Conservation (phyloP, 2,329 filamentous ascomycete genomes). For the Teratosphaeriaceae sp. region DNA sequence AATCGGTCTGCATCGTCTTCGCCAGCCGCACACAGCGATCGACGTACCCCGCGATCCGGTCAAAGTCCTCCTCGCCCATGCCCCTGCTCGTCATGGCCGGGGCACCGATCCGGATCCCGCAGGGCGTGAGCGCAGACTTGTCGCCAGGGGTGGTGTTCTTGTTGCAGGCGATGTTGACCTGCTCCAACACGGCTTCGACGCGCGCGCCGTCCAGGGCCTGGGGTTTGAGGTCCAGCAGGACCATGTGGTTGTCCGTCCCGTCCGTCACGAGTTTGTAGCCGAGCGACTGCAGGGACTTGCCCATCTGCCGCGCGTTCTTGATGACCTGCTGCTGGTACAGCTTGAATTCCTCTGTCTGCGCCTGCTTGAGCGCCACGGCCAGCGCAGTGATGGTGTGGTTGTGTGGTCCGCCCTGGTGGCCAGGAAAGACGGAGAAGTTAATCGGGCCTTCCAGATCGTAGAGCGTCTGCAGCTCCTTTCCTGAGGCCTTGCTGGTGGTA, state of each 20-base stretch:
- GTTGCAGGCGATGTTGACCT: constrained; percentile 99
- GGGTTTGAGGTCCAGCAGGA: constrained; percentile 87
- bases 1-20: constrained; percentile 73
- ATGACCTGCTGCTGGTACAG: constrained; percentile 90
- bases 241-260: constrained; percentile 96
- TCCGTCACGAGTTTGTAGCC: constrained; percentile 93
- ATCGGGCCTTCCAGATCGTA: constrained; percentile 95
- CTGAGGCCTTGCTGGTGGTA: constrained; percentile 82
- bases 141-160: constrained; percentile 98
- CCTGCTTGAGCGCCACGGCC: constrained; percentile 91
- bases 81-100: constrained; percentile 97
- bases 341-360: constrained; percentile 82
- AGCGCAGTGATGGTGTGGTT: constrained; percentile 99
- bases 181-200: constrained; percentile 91
- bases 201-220: constrained; percentile 78
- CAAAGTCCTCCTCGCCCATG: constrained; percentile 87
- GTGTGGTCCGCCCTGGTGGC: constrained; percentile 96
- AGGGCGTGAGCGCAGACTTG: constrained; percentile 91
- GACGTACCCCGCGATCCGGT: constrained; percentile 83
- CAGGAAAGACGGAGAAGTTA: constrained; percentile 98
- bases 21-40: constrained; percentile 82
- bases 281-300: constrained; percentile 67
- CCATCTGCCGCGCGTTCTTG: constrained; percentile 86
- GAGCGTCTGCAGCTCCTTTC: constrained; percentile 64
- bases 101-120: constrained; percentile 91